Evolutionary conservation across 176 grass and related monocot genomes (phyloP).

Genomic region (Cocos nucifera): DNA sequence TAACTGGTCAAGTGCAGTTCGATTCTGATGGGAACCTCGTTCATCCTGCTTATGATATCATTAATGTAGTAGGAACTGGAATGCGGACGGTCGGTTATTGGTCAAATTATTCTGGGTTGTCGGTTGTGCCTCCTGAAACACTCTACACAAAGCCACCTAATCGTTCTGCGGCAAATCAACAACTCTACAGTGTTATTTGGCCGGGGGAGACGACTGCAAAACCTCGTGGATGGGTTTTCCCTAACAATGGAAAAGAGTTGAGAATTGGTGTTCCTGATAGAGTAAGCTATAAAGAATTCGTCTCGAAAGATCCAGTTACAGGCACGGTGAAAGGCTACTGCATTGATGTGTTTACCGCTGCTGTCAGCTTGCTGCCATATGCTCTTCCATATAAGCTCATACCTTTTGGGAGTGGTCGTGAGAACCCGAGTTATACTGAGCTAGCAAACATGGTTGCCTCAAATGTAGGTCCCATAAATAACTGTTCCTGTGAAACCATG

Average conservation of each 20-base stretch:
- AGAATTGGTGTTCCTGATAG: conserved; percentile 74
- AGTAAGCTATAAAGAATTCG: conserved; percentile 57
- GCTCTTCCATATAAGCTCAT: conserved; percentile 69
- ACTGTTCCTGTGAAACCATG: too few species aligned
- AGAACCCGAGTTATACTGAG: conserved; percentile 58
- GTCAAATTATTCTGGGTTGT: conserved; percentile 88
- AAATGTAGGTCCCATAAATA: conserved; percentile 46
- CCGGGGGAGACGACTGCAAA: conserved; percentile 59
- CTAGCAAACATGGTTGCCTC: conserved; percentile 51
- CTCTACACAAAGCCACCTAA: conserved; percentile 60
- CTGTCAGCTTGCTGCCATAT: conserved; percentile 83
- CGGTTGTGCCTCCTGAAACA: conserved; percentile 50
- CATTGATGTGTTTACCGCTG: conserved; percentile 78
- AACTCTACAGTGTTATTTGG: conserved; percentile 82
- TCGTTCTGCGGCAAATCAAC: conserved; percentile 50
- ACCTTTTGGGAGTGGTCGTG: conserved; percentile 57
- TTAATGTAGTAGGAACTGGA: conserved; percentile 76
- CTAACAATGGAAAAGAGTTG: conserved; percentile 69
- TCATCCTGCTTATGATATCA: conserved; percentile 79
- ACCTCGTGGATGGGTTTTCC: conserved; percentile 88
- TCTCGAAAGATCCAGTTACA: conserved; percentile 43
- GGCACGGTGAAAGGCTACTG: conserved; percentile 70
- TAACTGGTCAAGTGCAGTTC: conserved; percentile 54
- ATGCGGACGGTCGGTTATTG: conserved; percentile 69
- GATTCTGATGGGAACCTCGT: conserved; percentile 44